A percentile compares a stretch with the other conserved stretches of the same genome.
These are phyloP conservation scores for Neopestalotiopsis rosae DNA, from an alignment of 2,329 filamentous ascomycete genomes.

Conservation along the genomic window DNA sequence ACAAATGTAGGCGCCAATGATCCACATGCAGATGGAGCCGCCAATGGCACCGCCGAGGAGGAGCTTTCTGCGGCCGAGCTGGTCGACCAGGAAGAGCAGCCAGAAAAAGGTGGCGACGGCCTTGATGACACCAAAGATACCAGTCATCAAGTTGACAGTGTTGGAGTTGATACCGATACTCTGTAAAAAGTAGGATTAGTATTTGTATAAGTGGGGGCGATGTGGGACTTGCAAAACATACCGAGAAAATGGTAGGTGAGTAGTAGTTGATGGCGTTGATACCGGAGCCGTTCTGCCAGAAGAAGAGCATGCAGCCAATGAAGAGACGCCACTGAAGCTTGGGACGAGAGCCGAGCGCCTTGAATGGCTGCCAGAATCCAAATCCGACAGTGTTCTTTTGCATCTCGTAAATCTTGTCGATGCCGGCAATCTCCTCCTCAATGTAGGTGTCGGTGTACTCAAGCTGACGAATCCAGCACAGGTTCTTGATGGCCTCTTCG, in stretches of 20 bases:
- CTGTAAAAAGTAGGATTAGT: not conserved
- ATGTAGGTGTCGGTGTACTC: slow-evolving; percentile 60
- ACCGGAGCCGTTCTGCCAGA: slow-evolving; percentile 51
- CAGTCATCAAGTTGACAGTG: slow-evolving; percentile 15
- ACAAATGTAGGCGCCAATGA: slow-evolving; percentile 73
- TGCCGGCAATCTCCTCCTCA: slow-evolving; percentile 57
- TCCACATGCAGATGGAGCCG: slow-evolving; percentile 69
- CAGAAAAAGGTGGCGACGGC: slow-evolving; percentile 13
- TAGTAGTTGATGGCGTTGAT: slow-evolving; percentile 21
- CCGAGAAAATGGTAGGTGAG: slow-evolving; percentile 16
- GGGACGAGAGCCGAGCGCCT: slow-evolving; percentile 37
- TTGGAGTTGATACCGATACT: slow-evolving; percentile 12
- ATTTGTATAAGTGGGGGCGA: not conserved
- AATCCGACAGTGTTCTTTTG: slow-evolving; percentile 34
- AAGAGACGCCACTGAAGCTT: slow-evolving; percentile 56
- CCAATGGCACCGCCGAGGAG: slow-evolving; percentile 70
- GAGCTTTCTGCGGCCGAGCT: slow-evolving; percentile 65
- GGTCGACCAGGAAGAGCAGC: slow-evolving; percentile 15
- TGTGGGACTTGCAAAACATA: not conserved
- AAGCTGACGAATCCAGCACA: slow-evolving; percentile 61
- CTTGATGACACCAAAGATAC: slow-evolving; percentile 17
- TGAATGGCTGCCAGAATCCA: slow-evolving; percentile 47
- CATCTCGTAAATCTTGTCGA: slow-evolving; percentile 60
- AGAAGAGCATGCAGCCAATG: slow-evolving; percentile 63
- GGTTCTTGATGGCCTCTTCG: slow-evolving; percentile 53